These are phyloP conservation scores for Vaccinium corymbosum DNA, from an alignment of 148 eudicot genomes.

Conservation along the genomic window DNA sequence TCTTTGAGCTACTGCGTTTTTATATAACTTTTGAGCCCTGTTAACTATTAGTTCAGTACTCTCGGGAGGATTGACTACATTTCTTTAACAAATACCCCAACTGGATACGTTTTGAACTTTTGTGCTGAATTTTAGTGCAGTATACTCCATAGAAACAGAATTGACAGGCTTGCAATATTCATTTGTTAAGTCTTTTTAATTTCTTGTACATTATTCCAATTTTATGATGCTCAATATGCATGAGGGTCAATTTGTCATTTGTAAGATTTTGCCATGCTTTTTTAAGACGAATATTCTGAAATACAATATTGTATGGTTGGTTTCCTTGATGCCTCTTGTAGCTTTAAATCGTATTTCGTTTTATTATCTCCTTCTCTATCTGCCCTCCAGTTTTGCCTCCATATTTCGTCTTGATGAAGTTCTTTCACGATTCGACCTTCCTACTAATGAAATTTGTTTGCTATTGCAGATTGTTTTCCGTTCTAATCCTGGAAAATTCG, in stretches of 20 bases:
- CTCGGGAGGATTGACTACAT: background rate
- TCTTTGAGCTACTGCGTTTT: background rate
- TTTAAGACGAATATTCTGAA: background rate
- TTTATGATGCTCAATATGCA: too few relatives aligned
- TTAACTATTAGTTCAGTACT: background rate
- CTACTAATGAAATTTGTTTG: slow-evolving; percentile 9
- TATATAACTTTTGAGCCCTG: background rate
- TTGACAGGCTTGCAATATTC: background rate
- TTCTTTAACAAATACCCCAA: background rate
- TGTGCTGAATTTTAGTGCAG: background rate
- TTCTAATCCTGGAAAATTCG: slow-evolving; percentile 58
- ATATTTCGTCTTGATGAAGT: slow-evolving; percentile 3
- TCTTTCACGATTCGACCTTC: background rate
- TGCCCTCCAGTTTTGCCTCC: background rate
- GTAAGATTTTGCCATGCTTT: background rate
- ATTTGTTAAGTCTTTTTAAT: too few relatives aligned
- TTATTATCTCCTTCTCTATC: background rate
- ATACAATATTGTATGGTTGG: background rate
- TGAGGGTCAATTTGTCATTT: background rate
- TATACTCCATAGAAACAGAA: background rate
- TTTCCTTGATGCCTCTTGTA: background rate
- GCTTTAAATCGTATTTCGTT: background rate
- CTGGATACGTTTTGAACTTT: background rate
- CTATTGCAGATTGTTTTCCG: slow-evolving; percentile 66
- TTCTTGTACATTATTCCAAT: background rate